Evolutionary conservation across 2,329 filamentous ascomycete species (phyloP).

Genomic region (Trichoderma simmonsii): DNA sequence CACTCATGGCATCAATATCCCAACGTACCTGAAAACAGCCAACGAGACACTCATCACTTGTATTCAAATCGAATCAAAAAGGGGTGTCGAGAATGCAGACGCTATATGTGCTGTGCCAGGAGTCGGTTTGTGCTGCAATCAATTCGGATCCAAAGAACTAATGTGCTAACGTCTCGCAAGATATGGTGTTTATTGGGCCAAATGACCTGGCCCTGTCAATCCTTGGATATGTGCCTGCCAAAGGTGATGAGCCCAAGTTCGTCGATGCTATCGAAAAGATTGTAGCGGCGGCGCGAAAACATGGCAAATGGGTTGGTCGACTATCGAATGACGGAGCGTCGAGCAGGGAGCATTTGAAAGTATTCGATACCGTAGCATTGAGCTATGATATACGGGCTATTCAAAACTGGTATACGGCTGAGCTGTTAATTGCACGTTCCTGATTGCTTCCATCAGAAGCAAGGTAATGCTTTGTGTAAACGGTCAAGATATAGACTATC

Average conservation of each 20-base stretch:
- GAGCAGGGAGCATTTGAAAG: background rate
- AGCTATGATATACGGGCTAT: background rate
- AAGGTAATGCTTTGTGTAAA: background rate
- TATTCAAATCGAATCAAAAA: background rate
- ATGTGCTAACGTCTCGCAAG: background rate
- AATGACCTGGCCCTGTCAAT: background rate
- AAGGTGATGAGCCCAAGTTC: background rate
- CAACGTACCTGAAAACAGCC: background rate
- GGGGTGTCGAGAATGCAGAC: background rate
- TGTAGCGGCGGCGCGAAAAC: background rate
- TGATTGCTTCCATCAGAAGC: background rate
- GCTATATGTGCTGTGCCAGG: background rate
- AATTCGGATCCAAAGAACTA: no score
- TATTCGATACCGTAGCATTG: background rate
- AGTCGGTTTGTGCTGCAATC: background rate
- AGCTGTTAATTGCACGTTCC: background rate
- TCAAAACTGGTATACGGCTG: background rate
- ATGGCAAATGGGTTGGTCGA: background rate
- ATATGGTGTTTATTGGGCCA: background rate
- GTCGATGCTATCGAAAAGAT: background rate
- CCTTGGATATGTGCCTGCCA: background rate
- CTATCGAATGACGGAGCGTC: background rate
- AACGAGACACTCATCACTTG: background rate
- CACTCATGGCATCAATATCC: background rate
- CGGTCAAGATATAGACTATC: no score